A percentile compares a stretch with the other conserved stretches of the same genome.
phyloP scores from a whole-genome alignment of 2,329 filamentous ascomycete species.

The Xenosphaeropsis pyriputrescens region DNA sequence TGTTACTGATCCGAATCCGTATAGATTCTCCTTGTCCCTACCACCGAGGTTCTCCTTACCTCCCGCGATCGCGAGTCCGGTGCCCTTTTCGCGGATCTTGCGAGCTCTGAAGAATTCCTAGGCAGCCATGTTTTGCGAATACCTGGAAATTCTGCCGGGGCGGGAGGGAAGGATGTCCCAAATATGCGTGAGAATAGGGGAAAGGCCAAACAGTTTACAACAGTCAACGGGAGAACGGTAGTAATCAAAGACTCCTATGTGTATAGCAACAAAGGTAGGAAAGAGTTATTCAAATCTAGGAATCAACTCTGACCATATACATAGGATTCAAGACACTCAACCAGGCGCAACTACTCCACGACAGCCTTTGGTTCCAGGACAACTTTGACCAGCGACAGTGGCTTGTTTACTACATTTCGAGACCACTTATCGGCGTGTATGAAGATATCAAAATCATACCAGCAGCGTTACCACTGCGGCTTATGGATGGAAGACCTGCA shows the following conservation, averaged over 20 bases:
- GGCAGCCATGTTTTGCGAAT: slow-evolving; percentile 92
- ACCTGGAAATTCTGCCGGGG: slow-evolving; percentile 34
- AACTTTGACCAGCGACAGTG: slow-evolving; percentile 83
- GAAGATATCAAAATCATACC: slow-evolving; percentile 61
- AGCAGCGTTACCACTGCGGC: slow-evolving; percentile 39
- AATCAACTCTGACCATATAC: slow-evolving; percentile 11
- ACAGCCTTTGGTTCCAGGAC: slow-evolving; percentile 79
- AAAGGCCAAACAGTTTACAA: slow-evolving; percentile 89
- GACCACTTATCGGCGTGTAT: slow-evolving; percentile 70
- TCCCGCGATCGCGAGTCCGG: slow-evolving; percentile 79
- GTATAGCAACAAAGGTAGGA: slow-evolving; percentile 86
- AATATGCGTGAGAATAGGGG: slow-evolving; percentile 75
- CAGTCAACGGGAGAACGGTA: slow-evolving; percentile 81
- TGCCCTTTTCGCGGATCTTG: slow-evolving; percentile 61
- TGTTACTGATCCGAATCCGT: background rate
- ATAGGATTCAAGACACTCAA: slow-evolving; percentile 81
- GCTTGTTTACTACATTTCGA: slow-evolving; percentile 93
- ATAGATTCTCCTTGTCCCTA: slow-evolving; percentile 77
- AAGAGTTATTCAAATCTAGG: background rate
- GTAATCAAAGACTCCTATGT: slow-evolving; percentile 87
- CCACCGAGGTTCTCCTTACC: slow-evolving; percentile 80
- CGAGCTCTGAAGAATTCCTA: slow-evolving; percentile 85
- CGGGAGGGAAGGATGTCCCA: slow-evolving; percentile 40
- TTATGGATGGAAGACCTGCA: slow-evolving; percentile 15
- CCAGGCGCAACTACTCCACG: slow-evolving; percentile 74